phyloP scores from a whole-genome alignment of 2,329 filamentous ascomycete genomes.

The Curvularia spicifera region DNA sequence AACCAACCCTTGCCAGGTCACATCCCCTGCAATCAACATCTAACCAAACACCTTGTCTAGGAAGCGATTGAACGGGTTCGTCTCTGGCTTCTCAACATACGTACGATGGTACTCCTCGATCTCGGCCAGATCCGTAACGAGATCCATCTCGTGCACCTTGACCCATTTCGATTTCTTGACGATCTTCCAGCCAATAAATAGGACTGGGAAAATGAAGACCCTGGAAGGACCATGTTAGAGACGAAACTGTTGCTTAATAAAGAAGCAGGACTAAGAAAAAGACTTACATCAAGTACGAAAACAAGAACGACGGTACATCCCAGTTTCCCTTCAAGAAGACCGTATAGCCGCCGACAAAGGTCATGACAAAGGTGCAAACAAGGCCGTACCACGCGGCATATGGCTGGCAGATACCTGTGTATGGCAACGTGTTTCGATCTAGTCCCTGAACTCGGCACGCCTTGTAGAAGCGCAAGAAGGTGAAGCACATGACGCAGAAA shows the following conservation, averaged over 20 bases:
- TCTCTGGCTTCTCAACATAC: constrained; percentile 62
- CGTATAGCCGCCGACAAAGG: constrained; percentile 75
- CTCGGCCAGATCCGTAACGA: constrained; percentile 66
- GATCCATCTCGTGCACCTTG: constrained; percentile 66
- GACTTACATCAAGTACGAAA: constrained; percentile 57
- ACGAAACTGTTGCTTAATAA: background rate
- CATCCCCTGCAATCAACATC: background rate
- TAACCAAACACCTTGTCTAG: constrained; percentile 55
- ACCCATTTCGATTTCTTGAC: constrained; percentile 66
- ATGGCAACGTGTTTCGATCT: constrained; percentile 70
- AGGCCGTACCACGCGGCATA: constrained; percentile 73
- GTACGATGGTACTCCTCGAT: constrained; percentile 72
- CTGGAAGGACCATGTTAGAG: constrained; percentile 50
- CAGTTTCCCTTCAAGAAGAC: constrained; percentile 75
- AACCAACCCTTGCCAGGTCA: background rate
- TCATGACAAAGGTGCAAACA: constrained; percentile 70
- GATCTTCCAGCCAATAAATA: constrained; percentile 76
- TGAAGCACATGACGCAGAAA: constrained; percentile 64
- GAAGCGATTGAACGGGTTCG: constrained; percentile 50
- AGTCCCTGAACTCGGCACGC: constrained; percentile 74
- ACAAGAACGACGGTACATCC: constrained; percentile 73
- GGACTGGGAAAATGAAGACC: constrained; percentile 71
- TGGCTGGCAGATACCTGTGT: constrained; percentile 72
- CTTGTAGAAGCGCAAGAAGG: constrained; percentile 74
- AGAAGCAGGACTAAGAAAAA: background rate